A percentile compares a stretch with the other conserved stretches of the same genome.
These are phyloP conservation scores for Rhodosporidiobolus odoratus DNA, from an alignment of 768 basidiomycete genomes.

Conservation along the genomic window DNA sequence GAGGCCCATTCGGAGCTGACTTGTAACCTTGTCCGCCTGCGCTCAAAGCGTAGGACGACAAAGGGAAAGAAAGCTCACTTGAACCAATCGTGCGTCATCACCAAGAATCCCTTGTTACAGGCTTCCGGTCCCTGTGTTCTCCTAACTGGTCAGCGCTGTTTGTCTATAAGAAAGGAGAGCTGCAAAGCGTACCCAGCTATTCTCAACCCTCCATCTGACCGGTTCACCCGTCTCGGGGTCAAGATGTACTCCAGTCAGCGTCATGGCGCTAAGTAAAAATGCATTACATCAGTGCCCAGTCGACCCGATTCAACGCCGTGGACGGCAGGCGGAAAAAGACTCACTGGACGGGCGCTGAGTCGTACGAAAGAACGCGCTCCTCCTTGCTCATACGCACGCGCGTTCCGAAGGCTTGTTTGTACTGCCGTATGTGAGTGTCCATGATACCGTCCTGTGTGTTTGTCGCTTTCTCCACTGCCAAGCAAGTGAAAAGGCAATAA, in stretches of 20 bases:
- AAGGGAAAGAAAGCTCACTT: constrained; percentile 45
- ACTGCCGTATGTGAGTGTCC: constrained; percentile 57
- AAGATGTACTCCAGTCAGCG: constrained; percentile 85
- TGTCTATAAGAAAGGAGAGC: neutral
- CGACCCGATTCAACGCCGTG: too few species aligned
- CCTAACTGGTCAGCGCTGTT: neutral
- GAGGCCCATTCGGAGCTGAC: too few species aligned
- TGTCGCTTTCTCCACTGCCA: constrained; percentile 69
- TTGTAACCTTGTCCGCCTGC: too few species aligned
- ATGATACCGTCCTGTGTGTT: constrained; percentile 69
- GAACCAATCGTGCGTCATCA: constrained; percentile 91
- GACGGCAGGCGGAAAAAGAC: neutral
- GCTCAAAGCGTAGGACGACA: neutral
- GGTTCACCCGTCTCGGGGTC: constrained; percentile 63
- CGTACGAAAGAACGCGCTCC: constrained; percentile 70
- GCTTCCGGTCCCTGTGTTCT: constrained; percentile 56
- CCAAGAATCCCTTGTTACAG: constrained; percentile 79
- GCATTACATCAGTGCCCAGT: too few species aligned
- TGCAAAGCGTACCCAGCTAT: constrained; percentile 66
- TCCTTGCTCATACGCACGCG: constrained; percentile 73
- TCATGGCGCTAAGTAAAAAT: constrained; percentile 60
- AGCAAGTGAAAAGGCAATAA: constrained; percentile 57
- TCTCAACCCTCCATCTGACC: constrained; percentile 90
- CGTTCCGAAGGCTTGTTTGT: constrained; percentile 74
- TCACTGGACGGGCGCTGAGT: constrained; percentile 85